A percentile compares a stretch with the other conserved stretches of the same genome.
phyloP scores from a whole-genome alignment of 306 rosid genomes.

The Spatholobus suberectus region DNA sequence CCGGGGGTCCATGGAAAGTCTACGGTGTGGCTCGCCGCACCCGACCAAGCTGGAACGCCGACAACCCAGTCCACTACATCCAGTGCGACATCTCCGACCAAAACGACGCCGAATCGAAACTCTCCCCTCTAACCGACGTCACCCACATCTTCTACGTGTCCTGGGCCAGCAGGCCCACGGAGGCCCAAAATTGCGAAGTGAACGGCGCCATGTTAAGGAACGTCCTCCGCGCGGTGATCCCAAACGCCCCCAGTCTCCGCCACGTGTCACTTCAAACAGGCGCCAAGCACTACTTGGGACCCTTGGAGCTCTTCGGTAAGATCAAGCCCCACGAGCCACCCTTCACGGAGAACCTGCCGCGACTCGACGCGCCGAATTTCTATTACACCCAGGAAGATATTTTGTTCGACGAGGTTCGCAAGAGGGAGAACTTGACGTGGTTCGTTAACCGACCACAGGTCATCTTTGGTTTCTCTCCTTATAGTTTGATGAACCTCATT shows the following conservation, averaged over 20 bases:
- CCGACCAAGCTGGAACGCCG: constrained; percentile 63
- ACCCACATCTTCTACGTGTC: constrained; percentile 73
- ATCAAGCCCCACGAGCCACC: constrained; percentile 58
- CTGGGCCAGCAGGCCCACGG: constrained; percentile 60
- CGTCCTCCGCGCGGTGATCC: constrained; percentile 54
- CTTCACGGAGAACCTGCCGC: constrained; percentile 70
- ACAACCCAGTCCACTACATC: constrained; percentile 62
- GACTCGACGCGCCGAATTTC: constrained; percentile 54
- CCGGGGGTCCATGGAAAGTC: constrained; percentile 81
- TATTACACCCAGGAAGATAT: constrained; percentile 67
- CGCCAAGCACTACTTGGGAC: constrained; percentile 60
- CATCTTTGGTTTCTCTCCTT: constrained; percentile 78
- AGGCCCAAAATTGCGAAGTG: constrained; percentile 57
- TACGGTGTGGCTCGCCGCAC: constrained; percentile 78
- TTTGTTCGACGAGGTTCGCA: constrained; percentile 43
- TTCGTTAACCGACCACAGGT: constrained; percentile 56
- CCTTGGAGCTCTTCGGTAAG: constrained; percentile 45
- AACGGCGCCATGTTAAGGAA: constrained; percentile 66
- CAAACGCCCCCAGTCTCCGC: constrained; percentile 63
- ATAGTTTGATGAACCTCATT: constrained; percentile 62
- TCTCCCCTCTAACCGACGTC: constrained; percentile 59
- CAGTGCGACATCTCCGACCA: constrained; percentile 62
- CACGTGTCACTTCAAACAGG: constrained; percentile 82
- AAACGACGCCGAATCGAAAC: constrained; percentile 57
- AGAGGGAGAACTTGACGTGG: constrained; percentile 69